phyloP scores from a whole-genome alignment of 2,329 filamentous ascomycete genomes.

The Cryphonectria nitschkei region DNA sequence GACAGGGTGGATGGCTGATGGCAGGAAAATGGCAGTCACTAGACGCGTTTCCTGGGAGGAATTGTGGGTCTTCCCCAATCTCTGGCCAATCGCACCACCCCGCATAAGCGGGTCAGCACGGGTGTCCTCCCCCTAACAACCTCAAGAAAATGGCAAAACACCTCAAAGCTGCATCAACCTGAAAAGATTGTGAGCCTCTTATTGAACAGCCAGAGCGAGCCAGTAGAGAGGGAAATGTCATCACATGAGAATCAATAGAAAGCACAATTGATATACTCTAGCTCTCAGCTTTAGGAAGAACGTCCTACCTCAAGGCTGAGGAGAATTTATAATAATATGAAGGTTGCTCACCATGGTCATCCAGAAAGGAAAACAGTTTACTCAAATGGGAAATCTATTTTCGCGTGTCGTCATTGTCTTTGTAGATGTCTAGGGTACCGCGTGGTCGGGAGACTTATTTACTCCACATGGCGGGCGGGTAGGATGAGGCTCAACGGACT shows the following conservation, averaged over 20 bases:
- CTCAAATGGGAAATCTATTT: constrained; percentile 30
- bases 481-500: constrained; percentile 29
- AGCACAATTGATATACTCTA: background rate
- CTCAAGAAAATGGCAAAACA: background rate
- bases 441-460: constrained; percentile 26
- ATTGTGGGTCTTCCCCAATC: background rate
- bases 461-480: constrained; percentile 29
- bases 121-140: background rate
- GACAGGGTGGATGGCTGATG: constrained; percentile 6
- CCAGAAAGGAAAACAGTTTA: constrained; percentile 28
- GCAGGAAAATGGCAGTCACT: constrained; percentile 7
- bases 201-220: background rate
- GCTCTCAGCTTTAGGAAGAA: background rate
- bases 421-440: constrained; percentile 28
- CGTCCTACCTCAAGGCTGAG: background rate
- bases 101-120: constrained; percentile 4
- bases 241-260: background rate
- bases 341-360: constrained; percentile 11
- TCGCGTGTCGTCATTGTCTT: constrained; percentile 28
- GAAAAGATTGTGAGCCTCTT: background rate
- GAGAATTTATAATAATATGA: background rate
- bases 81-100: constrained; percentile 4
- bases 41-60: constrained; percentile 7
- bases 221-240: background rate
- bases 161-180: background rate